A percentile compares a stretch with the other conserved stretches of the same genome.
Evolutionary conservation across 257 asterid genomes (phyloP).

Genomic region (Scutellaria minor): DNA sequence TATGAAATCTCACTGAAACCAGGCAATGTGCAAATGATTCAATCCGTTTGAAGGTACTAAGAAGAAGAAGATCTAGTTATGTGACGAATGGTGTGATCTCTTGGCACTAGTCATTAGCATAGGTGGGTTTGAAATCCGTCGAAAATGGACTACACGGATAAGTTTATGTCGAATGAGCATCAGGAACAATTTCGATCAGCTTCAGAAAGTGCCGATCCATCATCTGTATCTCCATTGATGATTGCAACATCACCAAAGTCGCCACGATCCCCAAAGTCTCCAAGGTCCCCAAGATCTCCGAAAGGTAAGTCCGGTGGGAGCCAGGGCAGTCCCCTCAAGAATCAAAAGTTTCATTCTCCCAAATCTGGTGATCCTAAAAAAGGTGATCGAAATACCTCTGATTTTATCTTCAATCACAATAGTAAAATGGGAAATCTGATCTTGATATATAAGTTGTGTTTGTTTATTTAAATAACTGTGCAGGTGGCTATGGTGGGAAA

Average conservation of each 20-base stretch:
- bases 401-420: neutral
- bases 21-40: slow-evolving; percentile 19
- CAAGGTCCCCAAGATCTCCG: slow-evolving; percentile 52
- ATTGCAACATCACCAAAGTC: slow-evolving; percentile 54
- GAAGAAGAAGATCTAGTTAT: slow-evolving; percentile 2
- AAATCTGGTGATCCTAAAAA: slow-evolving; percentile 75
- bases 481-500: slow-evolving; percentile 91
- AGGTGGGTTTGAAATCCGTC: slow-evolving; percentile 1
- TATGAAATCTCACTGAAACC: slow-evolving; percentile 16
- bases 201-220: slow-evolving; percentile 67
- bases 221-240: slow-evolving; percentile 45
- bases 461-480: neutral
- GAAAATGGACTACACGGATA: slow-evolving; percentile 54
- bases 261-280: slow-evolving; percentile 57
- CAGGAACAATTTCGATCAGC: slow-evolving; percentile 56
- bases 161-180: slow-evolving; percentile 58
- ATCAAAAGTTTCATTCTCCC: slow-evolving; percentile 52
- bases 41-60: slow-evolving; percentile 19
- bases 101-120: neutral
- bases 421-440: neutral
- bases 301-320: slow-evolving; percentile 39
- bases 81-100: slow-evolving; percentile 3
- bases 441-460: neutral
- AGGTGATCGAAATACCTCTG: slow-evolving; percentile 44
- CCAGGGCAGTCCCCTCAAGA: slow-evolving; percentile 65